Conservation (phyloP, 192 early-diverging fungal species). For the Allomyces arbusculus region DNA sequence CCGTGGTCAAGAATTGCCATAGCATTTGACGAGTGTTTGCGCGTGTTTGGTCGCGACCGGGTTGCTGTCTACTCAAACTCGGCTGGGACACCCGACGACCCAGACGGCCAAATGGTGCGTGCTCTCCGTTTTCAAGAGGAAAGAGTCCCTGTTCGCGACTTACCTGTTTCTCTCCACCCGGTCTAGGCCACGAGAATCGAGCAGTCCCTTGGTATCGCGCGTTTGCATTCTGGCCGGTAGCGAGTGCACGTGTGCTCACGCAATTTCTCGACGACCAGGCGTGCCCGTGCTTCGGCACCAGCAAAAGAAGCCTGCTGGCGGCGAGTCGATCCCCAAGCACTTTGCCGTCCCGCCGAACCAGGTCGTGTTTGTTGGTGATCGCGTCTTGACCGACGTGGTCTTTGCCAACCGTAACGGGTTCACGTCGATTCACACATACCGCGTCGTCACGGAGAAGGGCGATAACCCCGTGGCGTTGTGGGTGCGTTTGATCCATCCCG, state of each 20-base stretch:
- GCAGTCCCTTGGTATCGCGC: conserved; percentile 16
- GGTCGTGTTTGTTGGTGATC: conserved; percentile 69
- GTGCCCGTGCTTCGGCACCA: conserved; percentile 11
- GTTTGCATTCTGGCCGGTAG: neutral
- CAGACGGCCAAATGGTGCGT: conserved; percentile 5
- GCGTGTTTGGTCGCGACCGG: conserved; percentile 34
- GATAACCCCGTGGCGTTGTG: conserved; percentile 51
- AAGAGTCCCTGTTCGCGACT: neutral
- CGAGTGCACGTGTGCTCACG: too few relatives aligned
- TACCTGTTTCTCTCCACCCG: neutral
- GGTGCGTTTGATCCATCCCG: conserved; percentile 4
- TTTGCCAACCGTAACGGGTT: conserved; percentile 60
- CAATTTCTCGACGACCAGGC: conserved; percentile 5
- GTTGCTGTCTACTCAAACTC: conserved; percentile 80
- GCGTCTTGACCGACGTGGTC: conserved; percentile 65
- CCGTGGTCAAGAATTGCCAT: neutral
- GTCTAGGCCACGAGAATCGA: conserved; percentile 19
- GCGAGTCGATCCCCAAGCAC: conserved; percentile 26
- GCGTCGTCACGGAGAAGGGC: conserved; percentile 47
- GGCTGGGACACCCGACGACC: conserved; percentile 63
- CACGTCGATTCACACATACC: conserved; percentile 41
- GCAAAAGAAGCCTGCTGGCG: conserved; percentile 59
- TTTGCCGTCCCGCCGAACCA: conserved; percentile 20
- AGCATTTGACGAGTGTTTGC: conserved; percentile 37
- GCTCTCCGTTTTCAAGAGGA: conserved; percentile 7